These are phyloP conservation scores for Metarhizium album DNA, from an alignment of 2,329 filamentous ascomycete species.

Conservation along the genomic window DNA sequence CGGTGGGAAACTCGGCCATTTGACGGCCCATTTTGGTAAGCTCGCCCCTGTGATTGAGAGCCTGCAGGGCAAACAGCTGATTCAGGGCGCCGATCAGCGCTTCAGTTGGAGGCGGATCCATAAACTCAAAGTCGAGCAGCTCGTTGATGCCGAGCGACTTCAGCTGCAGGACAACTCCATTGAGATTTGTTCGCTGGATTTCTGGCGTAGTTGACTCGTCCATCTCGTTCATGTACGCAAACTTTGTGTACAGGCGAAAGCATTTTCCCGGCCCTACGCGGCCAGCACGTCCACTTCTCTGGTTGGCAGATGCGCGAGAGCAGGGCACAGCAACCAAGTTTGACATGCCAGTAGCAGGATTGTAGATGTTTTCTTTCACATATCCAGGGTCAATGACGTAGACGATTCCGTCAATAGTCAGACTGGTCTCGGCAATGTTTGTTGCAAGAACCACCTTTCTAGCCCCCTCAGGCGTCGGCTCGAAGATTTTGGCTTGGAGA, in stretches of 20 bases:
- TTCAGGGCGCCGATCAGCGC: conserved; percentile 83
- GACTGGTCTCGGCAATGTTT: conserved; percentile 91
- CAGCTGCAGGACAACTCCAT: conserved; percentile 70
- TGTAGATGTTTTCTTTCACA: conserved; percentile 91
- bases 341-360: conserved; percentile 84
- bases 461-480: conserved; percentile 74
- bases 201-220: conserved; percentile 87
- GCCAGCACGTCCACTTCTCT: conserved; percentile 84
- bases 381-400: conserved; percentile 95
- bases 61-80: conserved; percentile 81
- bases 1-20: conserved; percentile 91
- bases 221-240: conserved; percentile 89
- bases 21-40: conserved; percentile 85
- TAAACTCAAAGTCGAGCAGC: conserved; percentile 87
- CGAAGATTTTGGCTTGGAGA: conserved; percentile 86
- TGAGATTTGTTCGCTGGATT: conserved; percentile 84
- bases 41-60: conserved; percentile 77
- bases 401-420: conserved; percentile 92
- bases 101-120: conserved; percentile 85
- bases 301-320: conserved; percentile 84
- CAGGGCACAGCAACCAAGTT: conserved; percentile 84
- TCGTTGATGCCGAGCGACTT: conserved; percentile 90
- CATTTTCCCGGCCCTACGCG: conserved; percentile 88
- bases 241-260: conserved; percentile 88
- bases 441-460: conserved; percentile 90